A percentile compares a stretch with the other conserved stretches of the same genome.
These are phyloP conservation scores for Chlorella sp. DNA, from an alignment of 139 green algal species.

Conservation along the genomic window DNA sequence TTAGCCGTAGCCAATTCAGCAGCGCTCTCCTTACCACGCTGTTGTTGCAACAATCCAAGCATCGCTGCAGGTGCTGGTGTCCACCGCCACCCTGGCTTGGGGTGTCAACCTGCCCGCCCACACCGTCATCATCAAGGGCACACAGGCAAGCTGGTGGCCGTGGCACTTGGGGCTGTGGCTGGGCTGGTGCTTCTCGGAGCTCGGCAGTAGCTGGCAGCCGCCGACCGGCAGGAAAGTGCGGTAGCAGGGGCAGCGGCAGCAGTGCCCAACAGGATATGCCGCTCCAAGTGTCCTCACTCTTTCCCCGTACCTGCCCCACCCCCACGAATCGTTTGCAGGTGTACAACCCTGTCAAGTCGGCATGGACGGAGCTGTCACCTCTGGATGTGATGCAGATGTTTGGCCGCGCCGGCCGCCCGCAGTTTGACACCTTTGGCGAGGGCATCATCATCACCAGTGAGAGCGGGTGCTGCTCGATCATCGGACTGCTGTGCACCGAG, in stretches of 20 bases:
- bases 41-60: no score
- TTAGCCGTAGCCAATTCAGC: no score
- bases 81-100: slow-evolving; percentile 98
- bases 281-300: background rate
- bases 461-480: background rate
- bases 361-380: slow-evolving; percentile 91
- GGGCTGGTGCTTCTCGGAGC: background rate
- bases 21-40: no score
- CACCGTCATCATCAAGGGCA: slow-evolving; percentile 99
- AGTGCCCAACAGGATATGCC: no score
- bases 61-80: slow-evolving; percentile 90
- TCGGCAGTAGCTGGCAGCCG: background rate
- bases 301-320: background rate
- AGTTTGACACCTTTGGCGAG: slow-evolving; percentile 96
- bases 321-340: slow-evolving; percentile 59
- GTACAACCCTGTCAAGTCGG: slow-evolving; percentile 94
- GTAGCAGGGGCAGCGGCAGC: no score
- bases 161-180: background rate
- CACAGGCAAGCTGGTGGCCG: slow-evolving; percentile 51
- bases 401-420: slow-evolving; percentile 92
- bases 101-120: slow-evolving; percentile 99
- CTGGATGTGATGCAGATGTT: slow-evolving; percentile 99
- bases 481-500: background rate
- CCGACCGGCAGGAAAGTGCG: background rate
- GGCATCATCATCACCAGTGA: slow-evolving; percentile 95